Evolutionary conservation across 345 rosid genomes (phyloP).

Genomic region (Arabis hirsuta): DNA sequence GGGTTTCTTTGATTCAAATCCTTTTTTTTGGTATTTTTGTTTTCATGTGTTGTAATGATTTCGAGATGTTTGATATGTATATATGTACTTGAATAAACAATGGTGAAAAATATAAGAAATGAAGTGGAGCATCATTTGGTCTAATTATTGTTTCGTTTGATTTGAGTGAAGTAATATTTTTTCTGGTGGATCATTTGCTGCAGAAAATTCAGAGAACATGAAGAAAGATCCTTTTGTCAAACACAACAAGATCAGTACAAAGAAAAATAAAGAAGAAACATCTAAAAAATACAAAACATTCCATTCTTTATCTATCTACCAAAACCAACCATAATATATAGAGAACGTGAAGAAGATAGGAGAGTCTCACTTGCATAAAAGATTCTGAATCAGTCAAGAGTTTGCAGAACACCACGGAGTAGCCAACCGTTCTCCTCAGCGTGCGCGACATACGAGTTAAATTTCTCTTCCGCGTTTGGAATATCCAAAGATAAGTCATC

Average conservation of each 20-base stretch:
- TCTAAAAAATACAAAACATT: no score
- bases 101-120: no score
- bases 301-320: background rate
- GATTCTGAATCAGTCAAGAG: background rate
- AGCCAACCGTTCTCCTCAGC: constrained; percentile 84
- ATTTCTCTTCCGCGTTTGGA: constrained; percentile 85
- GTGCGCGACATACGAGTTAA: constrained; percentile 55
- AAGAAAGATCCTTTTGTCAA: background rate
- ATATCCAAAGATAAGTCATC: constrained; percentile 90
- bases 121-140: no score
- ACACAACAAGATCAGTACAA: no score
- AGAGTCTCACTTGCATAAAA: no score
- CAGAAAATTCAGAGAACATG: background rate
- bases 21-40: background rate
- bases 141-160: background rate
- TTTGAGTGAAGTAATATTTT: background rate
- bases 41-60: background rate
- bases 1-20: background rate
- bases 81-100: no score
- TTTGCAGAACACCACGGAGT: constrained; percentile 37
- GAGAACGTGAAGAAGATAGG: no score
- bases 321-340: background rate
- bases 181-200: background rate
- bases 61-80: background rate
- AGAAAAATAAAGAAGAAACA: no score